These are phyloP conservation scores for Panus rudis DNA, from an alignment of 768 basidiomycete genomes.

Conservation along the genomic window DNA sequence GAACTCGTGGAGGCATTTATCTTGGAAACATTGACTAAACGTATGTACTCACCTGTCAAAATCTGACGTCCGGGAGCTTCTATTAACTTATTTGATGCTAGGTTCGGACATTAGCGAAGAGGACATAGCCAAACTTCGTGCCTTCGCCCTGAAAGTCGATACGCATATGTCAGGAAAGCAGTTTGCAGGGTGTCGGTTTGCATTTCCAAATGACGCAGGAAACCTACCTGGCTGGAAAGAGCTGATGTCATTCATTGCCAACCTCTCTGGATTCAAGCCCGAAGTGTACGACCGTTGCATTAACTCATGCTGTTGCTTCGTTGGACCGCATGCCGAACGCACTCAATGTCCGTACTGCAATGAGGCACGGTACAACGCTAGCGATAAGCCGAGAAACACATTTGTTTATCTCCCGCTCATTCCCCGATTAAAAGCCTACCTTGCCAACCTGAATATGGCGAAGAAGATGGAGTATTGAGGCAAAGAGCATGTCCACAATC, in stretches of 20 bases:
- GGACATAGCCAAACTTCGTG: conserved; percentile 16
- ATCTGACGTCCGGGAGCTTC: background rate
- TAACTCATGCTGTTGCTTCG: conserved; percentile 33
- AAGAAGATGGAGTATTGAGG: conserved; percentile 25
- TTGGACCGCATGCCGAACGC: conserved; percentile 23
- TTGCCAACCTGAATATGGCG: conserved; percentile 15
- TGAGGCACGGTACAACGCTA: conserved; percentile 16
- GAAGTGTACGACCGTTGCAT: conserved; percentile 34
- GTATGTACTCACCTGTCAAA: background rate
- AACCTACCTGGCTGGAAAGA: background rate
- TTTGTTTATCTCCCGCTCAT: conserved; percentile 35
- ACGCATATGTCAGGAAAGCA: conserved; percentile 19
- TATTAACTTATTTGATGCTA: background rate
- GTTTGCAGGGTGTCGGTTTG: conserved; percentile 19
- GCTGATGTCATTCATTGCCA: conserved; percentile 13
- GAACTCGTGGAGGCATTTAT: background rate
- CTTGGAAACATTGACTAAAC: background rate
- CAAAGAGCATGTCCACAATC: conserved; percentile 13
- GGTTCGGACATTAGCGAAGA: background rate
- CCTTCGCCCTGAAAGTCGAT: conserved; percentile 25
- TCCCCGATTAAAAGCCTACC: conserved; percentile 26
- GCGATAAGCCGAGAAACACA: conserved; percentile 15
- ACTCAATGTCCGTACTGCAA: conserved; percentile 31
- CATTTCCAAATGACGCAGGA: conserved; percentile 19
- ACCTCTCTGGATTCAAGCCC: conserved; percentile 27